These are phyloP conservation scores for Verticillium longisporum DNA, from an alignment of 2,329 filamentous ascomycete species.

Conservation along the genomic window DNA sequence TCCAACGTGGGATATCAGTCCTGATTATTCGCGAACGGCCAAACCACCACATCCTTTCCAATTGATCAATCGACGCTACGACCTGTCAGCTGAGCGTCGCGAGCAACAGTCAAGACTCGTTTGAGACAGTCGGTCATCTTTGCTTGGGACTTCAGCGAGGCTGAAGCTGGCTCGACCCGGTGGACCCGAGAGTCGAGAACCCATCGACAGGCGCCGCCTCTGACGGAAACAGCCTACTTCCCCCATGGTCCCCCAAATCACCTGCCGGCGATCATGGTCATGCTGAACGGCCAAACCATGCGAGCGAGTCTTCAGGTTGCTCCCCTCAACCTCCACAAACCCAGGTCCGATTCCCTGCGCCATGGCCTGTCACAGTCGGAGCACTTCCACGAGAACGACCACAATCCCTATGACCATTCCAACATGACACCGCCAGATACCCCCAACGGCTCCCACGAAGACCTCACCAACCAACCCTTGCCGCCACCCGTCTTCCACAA, in stretches of 20 bases:
- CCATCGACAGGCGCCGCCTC: not conserved
- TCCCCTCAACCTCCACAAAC: constrained; percentile 48
- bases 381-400: constrained; percentile 21
- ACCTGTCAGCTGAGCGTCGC: not conserved
- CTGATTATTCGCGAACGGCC: not conserved
- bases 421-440: constrained; percentile 76
- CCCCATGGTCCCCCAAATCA: not conserved
- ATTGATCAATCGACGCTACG: not conserved
- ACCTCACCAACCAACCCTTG: constrained; percentile 35
- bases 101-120: not conserved
- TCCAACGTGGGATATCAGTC: not conserved
- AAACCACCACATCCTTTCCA: not conserved
- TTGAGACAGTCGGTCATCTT: not conserved
- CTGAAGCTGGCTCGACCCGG: no score
- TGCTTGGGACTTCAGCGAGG: not conserved
- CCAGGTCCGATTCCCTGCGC: constrained; percentile 19
- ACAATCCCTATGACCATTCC: constrained; percentile 38
- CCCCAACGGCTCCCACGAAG: constrained; percentile 61
- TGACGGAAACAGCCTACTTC: not conserved
- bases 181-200: not conserved
- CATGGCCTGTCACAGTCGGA: constrained; percentile 3
- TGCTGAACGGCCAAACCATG: constrained; percentile 39
- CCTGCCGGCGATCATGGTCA: constrained; percentile 32
- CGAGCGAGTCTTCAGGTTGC: constrained; percentile 56
- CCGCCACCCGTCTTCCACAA: constrained; percentile 75